phyloP scores from a whole-genome alignment of 1,284 basidiomycete species.

The Athelia psychrophila region DNA sequence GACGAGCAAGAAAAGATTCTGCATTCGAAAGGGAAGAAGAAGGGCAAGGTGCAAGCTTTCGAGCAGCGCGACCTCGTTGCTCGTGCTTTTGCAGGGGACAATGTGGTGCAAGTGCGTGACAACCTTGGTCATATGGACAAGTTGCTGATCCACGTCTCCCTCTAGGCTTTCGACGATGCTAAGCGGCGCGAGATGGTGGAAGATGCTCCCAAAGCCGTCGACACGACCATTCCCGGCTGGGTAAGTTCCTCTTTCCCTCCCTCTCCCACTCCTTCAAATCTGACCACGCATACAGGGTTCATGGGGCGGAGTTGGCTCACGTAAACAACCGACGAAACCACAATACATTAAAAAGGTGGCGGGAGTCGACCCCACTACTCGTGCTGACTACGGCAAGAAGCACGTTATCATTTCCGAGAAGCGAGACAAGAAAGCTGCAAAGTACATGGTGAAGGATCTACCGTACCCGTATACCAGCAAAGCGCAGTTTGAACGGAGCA shows the following conservation, averaged over 20 bases:
- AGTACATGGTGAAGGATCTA: constrained; percentile 86
- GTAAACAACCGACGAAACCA: constrained; percentile 54
- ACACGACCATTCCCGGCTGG: constrained; percentile 95
- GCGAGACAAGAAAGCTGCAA: constrained; percentile 89
- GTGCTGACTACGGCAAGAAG: constrained; percentile 81
- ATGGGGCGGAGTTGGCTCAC: constrained; percentile 85
- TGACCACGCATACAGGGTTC: constrained; percentile 58
- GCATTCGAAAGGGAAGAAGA: constrained; percentile 38
- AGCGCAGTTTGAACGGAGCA: constrained; percentile 84
- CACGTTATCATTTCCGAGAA: constrained; percentile 95
- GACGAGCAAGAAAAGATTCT: constrained; percentile 60
- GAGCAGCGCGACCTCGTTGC: constrained; percentile 90
- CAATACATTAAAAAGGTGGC: constrained; percentile 76
- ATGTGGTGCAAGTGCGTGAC: constrained; percentile 77
- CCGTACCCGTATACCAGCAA: constrained; percentile 93
- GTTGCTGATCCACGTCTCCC: constrained; percentile 7
- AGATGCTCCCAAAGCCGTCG: constrained; percentile 84
- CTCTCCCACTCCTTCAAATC: not conserved
- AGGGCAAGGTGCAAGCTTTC: constrained; percentile 55
- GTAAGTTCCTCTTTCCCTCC: constrained; percentile 40
- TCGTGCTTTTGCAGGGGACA: constrained; percentile 94
- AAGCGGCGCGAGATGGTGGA: constrained; percentile 78
- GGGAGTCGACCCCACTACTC: constrained; percentile 74
- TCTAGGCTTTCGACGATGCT: constrained; percentile 80
- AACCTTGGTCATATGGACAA: constrained; percentile 1